phyloP scores from a whole-genome alignment of 768 basidiomycete genomes.

The Cystofilobasidium ferigula region DNA sequence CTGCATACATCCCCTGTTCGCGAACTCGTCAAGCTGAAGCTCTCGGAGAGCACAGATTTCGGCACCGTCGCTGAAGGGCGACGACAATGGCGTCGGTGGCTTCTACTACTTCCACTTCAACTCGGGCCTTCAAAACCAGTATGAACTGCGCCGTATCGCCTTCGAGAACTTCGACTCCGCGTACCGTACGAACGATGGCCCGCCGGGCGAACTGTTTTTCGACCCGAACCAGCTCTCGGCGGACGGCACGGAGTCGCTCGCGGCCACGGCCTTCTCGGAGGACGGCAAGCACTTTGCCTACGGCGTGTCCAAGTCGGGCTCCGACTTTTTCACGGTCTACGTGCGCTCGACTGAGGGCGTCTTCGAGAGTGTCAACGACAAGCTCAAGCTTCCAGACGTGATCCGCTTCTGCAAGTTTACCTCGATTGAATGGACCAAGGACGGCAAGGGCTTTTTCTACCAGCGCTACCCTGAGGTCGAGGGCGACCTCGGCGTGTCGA shows the following conservation, averaged over 20 bases:
- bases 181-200: neutral
- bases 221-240: conserved; percentile 62
- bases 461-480: conserved; percentile 40
- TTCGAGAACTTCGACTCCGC: neutral
- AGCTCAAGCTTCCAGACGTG: conserved; percentile 4
- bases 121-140: conserved; percentile 16
- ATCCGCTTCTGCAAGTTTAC: conserved; percentile 19
- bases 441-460: conserved; percentile 55
- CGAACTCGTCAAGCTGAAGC: conserved; percentile 41
- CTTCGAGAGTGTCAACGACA: conserved; percentile 18
- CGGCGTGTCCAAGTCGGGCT: conserved; percentile 54
- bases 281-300: conserved; percentile 62
- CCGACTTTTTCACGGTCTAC: conserved; percentile 34
- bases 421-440: neutral
- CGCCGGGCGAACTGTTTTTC: conserved; percentile 59
- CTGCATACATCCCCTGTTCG: neutral
- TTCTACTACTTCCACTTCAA: conserved; percentile 50
- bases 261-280: conserved; percentile 52
- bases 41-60: too few relatives aligned
- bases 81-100: conserved; percentile 36
- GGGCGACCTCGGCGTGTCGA: neutral
- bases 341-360: conserved; percentile 16
- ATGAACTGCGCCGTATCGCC: neutral
- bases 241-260: conserved; percentile 61
- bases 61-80: conserved; percentile 51